A percentile compares a stretch with the other conserved stretches of the same genome.
Evolutionary conservation across 495 filamentous ascomycete genomes (phyloP).

Genomic region (Daldinia decipiens): DNA sequence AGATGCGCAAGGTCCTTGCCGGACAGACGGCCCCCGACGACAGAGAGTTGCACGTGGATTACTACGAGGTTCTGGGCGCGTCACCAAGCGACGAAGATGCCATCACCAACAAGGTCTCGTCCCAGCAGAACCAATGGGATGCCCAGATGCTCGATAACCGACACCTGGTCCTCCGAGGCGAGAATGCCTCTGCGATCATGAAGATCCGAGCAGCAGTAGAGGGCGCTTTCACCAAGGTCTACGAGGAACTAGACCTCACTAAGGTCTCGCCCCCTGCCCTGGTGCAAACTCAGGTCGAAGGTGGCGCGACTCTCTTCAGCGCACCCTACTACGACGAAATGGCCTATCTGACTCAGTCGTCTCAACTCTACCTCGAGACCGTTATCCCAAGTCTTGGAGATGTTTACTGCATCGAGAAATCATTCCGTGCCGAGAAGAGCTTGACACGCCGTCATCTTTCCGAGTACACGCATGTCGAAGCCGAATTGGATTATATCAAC

Average conservation of each 20-base stretch:
- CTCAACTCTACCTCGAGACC: conserved; percentile 97
- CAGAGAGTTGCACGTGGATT: conserved; percentile 95
- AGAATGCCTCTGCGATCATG: conserved; percentile 86
- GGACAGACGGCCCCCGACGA: conserved; percentile 83
- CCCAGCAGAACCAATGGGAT: conserved; percentile 74
- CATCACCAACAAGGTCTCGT: conserved; percentile 89
- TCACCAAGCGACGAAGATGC: conserved; percentile 91
- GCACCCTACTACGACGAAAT: conserved; percentile 95
- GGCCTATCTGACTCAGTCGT: conserved; percentile 96
- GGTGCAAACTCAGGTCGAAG: conserved; percentile 99
- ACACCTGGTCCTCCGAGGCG: conserved; percentile 90
- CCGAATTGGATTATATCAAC: conserved; percentile 93
- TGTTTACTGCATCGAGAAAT: conserved; percentile 97
- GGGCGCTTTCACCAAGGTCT: conserved; percentile 82
- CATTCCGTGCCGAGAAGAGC: conserved; percentile 97
- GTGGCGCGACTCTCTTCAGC: conserved; percentile 91
- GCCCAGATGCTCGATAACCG: conserved; percentile 87
- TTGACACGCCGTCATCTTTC: conserved; percentile 93
- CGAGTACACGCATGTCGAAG: conserved; percentile 98
- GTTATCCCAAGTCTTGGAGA: conserved; percentile 89
- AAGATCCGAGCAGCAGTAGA: conserved; percentile 89
- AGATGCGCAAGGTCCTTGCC: conserved; percentile 84
- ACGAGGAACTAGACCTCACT: conserved; percentile 77
- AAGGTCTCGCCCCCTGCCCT: conserved; percentile 95
- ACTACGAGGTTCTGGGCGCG: conserved; percentile 84